Percentiles rank a stretch among this genome's conserved stretches.
Evolutionary conservation across 1,139 yeast genomes (phyloP).

Genomic region (Suhomyces panamericanus): DNA sequence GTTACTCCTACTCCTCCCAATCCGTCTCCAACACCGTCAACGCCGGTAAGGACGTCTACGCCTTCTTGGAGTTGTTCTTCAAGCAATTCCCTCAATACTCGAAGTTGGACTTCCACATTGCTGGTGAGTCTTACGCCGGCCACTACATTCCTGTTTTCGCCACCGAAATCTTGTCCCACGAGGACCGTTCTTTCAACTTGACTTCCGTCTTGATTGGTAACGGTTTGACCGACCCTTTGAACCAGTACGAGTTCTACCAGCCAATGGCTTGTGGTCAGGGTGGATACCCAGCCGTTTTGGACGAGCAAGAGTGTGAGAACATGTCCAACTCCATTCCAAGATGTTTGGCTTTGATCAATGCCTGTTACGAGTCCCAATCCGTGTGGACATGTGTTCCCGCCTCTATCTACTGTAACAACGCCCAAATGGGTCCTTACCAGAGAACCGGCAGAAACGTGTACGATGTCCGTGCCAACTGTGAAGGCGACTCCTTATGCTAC

Average conservation of each 20-base stretch:
- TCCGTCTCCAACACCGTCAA: constrained; percentile 75
- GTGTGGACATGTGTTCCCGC: constrained; percentile 96
- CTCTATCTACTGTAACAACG: constrained; percentile 84
- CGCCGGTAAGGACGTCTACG: constrained; percentile 92
- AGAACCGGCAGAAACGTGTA: constrained; percentile 90
- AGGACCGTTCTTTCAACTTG: constrained; percentile 77
- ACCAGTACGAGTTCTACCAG: constrained; percentile 84
- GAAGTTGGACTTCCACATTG: constrained; percentile 80
- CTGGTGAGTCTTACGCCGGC: constrained; percentile 99
- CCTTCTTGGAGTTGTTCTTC: constrained; percentile 87
- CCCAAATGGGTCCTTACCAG: constrained; percentile 83
- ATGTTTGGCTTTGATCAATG: constrained; percentile 74
- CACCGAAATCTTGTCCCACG: constrained; percentile 75
- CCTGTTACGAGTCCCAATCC: constrained; percentile 77
- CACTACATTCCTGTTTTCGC: constrained; percentile 96
- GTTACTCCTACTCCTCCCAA: constrained; percentile 74
- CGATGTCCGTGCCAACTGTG: constrained; percentile 87
- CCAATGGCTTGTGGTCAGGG: constrained; percentile 98
- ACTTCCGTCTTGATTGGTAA: constrained; percentile 92
- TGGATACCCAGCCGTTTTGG: constrained; percentile 79
- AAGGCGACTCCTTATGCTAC: constrained; percentile 72
- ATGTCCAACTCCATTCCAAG: constrained; percentile 77
- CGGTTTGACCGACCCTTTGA: constrained; percentile 91
- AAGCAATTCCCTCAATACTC: constrained; percentile 85
- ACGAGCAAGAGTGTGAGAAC: constrained; percentile 74